Evolutionary conservation across 1,284 basidiomycete species (phyloP).

Genomic region (Peniophora sp.): DNA sequence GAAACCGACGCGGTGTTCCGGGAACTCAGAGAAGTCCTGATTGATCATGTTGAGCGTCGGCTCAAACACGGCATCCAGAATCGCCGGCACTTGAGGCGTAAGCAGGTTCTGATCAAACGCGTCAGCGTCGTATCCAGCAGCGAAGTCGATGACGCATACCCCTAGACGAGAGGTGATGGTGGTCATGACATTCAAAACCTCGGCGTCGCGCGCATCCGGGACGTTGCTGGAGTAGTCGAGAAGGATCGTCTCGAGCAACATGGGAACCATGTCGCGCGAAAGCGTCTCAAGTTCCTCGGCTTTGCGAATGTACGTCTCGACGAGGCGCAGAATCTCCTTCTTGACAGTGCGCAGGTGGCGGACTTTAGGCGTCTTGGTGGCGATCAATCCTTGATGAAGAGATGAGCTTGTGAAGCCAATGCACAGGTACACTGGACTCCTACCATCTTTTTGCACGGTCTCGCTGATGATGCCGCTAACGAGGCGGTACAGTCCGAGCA

Average conservation of each 20-base stretch:
- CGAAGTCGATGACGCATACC: constrained; percentile 35
- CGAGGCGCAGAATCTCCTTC: constrained; percentile 95
- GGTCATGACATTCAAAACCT: constrained; percentile 97
- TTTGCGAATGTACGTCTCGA: constrained; percentile 97
- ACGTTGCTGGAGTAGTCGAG: constrained; percentile 97
- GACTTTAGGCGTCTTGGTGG: constrained; percentile 97
- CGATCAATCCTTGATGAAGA: constrained; percentile 62
- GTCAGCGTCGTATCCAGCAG: neutral
- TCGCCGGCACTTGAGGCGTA: constrained; percentile 92
- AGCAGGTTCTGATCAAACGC: constrained; percentile 53
- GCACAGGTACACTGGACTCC: neutral
- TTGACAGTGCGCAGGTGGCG: constrained; percentile 94
- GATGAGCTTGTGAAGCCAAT: no score
- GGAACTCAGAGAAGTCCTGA: constrained; percentile 97
- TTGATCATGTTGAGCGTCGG: constrained; percentile 99
- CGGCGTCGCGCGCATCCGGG: constrained; percentile 89
- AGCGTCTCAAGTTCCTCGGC: constrained; percentile 94
- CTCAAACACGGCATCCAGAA: constrained; percentile 96
- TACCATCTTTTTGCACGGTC: constrained; percentile 83
- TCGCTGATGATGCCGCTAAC: constrained; percentile 97
- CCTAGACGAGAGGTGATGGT: constrained; percentile 89
- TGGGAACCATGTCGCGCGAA: constrained; percentile 90
- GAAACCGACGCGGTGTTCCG: constrained; percentile 96
- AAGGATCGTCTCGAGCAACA: constrained; percentile 92
- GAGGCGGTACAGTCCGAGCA: constrained; percentile 97